Base-by-base conservation (phyloP, 305 asterid genomes). In the Lippia alba region DNA sequence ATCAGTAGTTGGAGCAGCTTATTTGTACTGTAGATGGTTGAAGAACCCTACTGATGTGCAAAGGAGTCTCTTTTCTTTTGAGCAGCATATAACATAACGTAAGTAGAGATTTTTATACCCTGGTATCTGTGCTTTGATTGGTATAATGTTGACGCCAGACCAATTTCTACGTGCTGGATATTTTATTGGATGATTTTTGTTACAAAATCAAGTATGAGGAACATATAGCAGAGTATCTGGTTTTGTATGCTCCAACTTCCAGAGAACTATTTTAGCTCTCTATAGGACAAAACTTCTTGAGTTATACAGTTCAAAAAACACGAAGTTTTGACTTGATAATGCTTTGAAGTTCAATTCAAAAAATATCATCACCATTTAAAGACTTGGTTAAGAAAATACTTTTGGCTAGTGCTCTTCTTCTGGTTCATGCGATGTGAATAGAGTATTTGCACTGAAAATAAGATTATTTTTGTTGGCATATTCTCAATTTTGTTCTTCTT, bases 1-100 rank as follows among this genome's bases (percentile, higher is more conserved):
- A 8, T 85, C 97, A 15, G 96, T 89, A 59, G 89, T 91, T 71
- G 96, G 89, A 41, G 96, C 99, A 58, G 87, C 99, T 70, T 82
- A 62, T 81, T 81, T 89, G 70, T 91, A 86, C 76, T 89, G 96
- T 80, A 79, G 80, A 77, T 94, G 96, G 99, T 76, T 91, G 86
- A 83, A 74, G 75, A 89, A 85, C 84, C 96, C 94, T 57, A 89
- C 90, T 11, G 91, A 89, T 57, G 67, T 77, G 41, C 98, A 93
- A 65, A 86, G 79, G 78, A 84, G 80, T 71, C 94, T 93, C 70
- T 90, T 93, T 78, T 69, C 89, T 64, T 79, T 80, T 78, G 85
- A 83, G 78, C 86, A 71, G 69, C 76, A 64, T 59, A 65, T 83
- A 61, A 79, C 83, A 78, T 78, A 68, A 76, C 65, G 92, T 82